These are phyloP conservation scores for Ophiocordyceps camponoti-leonardi DNA, from an alignment of 2,329 filamentous ascomycete genomes.

Conservation along the genomic window DNA sequence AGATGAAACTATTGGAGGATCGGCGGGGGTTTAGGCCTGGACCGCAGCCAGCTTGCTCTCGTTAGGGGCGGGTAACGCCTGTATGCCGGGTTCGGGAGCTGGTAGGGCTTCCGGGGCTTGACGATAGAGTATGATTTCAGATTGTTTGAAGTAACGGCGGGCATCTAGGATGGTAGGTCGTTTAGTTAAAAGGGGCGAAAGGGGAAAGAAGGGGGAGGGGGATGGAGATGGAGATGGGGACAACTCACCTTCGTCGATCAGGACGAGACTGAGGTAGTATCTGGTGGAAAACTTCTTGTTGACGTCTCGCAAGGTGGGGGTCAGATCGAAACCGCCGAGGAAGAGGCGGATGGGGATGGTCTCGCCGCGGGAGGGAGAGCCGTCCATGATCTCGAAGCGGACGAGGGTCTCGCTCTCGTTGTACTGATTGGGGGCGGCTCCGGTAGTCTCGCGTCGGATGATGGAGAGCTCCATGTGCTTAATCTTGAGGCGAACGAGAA, in stretches of 20 bases:
- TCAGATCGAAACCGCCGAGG: constrained; percentile 92
- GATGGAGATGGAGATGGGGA: constrained; percentile 3
- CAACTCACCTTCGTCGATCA: constrained; percentile 74
- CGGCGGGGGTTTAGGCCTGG: constrained; percentile 5
- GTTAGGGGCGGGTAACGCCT: constrained; percentile 22
- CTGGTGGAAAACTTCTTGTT: constrained; percentile 99
- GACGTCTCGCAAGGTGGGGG: constrained; percentile 94
- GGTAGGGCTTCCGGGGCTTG: constrained; percentile 45
- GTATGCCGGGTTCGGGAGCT: constrained; percentile 17
- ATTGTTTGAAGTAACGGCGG: constrained; percentile 96
- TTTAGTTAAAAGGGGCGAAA: constrained; percentile 2
- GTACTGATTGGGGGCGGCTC: constrained; percentile 93
- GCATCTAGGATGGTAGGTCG: constrained; percentile 45
- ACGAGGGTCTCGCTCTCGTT: constrained; percentile 98
- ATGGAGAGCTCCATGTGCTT: constrained; percentile 99
- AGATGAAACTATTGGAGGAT: background rate
- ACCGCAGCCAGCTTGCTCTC: constrained; percentile 28
- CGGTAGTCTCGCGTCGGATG: constrained; percentile 90
- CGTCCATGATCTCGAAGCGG: constrained; percentile 99
- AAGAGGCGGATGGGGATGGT: constrained; percentile 96
- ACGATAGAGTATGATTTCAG: constrained; percentile 90
- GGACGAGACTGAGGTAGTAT: constrained; percentile 90
- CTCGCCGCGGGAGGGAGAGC: constrained; percentile 84
- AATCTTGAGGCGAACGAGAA: constrained; percentile 93
- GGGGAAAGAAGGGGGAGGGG: background rate